Base-by-base conservation (phyloP, 108 stramenopile species). In the Skeletonema marinoi region DNA sequence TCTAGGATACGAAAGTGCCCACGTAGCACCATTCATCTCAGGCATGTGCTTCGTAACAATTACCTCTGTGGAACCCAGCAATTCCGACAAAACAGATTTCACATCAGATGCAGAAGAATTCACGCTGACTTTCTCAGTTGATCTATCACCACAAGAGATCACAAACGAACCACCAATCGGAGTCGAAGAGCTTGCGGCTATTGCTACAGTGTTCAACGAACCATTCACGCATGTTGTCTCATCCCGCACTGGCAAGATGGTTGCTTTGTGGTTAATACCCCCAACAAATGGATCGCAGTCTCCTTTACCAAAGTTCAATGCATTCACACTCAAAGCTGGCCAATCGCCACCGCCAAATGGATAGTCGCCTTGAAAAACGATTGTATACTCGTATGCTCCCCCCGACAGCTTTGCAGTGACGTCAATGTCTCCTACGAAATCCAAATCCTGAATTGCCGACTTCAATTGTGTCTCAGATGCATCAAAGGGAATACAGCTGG, bases 221-320 rank as follows among this genome's bases (percentile, higher is more conserved):
- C 81, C 81, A 65, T 64, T 35, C 13, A 32, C n/a, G 35, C 81
- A 82, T 8, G 70, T 63, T 65, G 81, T 73, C 61, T 82, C 81
- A 56, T 82, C 81, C 33, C 75, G 25, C 21, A 80, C 66, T 31
- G 79, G 79, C 14, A 80, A 35, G 19, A 80, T 73, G 10, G 14
- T 25, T 13, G 54, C 73, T 32, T 56, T 56, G 35, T 80, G 79
- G 36, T 65, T 54, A 17, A 10, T 32, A 21, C 79, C 79, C 31
- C 79, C 79, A 39, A 74, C 68, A 41, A 74, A 80, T 1, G 61
- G 4, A 56, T 80, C 79, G 21, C 79, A 80, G 16, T 58, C 38
- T 30, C 79, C 79, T 25, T 60, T 68, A 5, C 79, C 79, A 58
- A 80, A 80, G 21, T 77, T 61, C 1, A 51, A 21, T 69, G 33